Percentiles rank a stretch among this genome's conserved stretches.
phyloP scores from a whole-genome alignment of 1,284 basidiomycete genomes.

The Gymnopus androsaceus region DNA sequence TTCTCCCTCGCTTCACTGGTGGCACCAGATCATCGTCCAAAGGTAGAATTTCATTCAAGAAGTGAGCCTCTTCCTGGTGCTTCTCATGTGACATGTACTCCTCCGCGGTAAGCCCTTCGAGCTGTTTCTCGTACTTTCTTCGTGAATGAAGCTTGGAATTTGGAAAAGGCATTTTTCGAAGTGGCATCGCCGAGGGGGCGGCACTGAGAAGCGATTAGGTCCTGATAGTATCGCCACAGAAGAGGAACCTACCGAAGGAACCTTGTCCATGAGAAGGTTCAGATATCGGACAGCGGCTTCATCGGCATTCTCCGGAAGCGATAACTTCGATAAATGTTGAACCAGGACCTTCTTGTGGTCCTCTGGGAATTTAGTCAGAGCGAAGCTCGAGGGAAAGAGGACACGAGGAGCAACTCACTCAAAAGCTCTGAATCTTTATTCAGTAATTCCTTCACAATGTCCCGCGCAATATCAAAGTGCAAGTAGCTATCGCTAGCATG shows the following conservation, averaged over 20 bases:
- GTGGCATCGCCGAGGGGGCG: slow-evolving; percentile 75
- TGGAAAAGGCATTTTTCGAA: slow-evolving; percentile 76
- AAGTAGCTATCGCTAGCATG: slow-evolving; percentile 1
- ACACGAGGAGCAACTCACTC: slow-evolving; percentile 31
- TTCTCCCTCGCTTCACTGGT: slow-evolving; percentile 41
- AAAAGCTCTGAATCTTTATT: slow-evolving; percentile 42
- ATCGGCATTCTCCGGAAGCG: slow-evolving; percentile 73
- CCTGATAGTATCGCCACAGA: not conserved
- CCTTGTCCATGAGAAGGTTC: slow-evolving; percentile 62
- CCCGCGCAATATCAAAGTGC: slow-evolving; percentile 12
- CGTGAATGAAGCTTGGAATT: slow-evolving; percentile 67
- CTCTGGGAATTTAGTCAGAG: slow-evolving; percentile 41
- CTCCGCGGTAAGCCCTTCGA: slow-evolving; percentile 74
- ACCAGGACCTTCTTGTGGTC: slow-evolving; percentile 78
- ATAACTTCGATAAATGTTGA: slow-evolving; percentile 73
- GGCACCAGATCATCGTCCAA: slow-evolving; percentile 41
- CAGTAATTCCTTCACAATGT: slow-evolving; percentile 44
- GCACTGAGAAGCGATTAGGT: slow-evolving; percentile 45
- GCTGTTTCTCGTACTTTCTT: slow-evolving; percentile 75
- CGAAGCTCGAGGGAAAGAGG: not conserved
- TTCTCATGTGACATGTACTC: slow-evolving; percentile 62
- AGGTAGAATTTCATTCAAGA: slow-evolving; percentile 63
- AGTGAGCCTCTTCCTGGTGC: slow-evolving; percentile 64
- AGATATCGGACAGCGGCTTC: slow-evolving; percentile 68
- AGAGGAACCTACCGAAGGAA: slow-evolving; percentile 55